Evolutionary conservation across 371 early-diverging fungal species (phyloP).

Genomic region (Zychaea mexicana): DNA sequence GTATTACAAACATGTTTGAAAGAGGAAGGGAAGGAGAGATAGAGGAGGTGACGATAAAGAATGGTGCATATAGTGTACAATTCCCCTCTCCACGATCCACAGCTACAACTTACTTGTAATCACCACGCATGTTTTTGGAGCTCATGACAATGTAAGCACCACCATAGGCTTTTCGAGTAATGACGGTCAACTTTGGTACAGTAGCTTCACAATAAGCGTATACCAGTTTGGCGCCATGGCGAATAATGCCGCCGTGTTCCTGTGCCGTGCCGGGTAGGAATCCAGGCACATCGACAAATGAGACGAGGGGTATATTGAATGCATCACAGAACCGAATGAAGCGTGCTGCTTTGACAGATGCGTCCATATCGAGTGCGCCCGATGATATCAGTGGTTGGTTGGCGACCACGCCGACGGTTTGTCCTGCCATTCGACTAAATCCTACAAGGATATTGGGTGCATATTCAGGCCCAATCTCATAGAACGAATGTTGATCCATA

Average conservation of each 20-base stretch:
- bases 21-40: no score
- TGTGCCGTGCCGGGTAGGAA: slow-evolving; percentile 95
- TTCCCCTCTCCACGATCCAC: not conserved
- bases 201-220: slow-evolving; percentile 98
- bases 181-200: slow-evolving; percentile 95
- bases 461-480: slow-evolving; percentile 91
- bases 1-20: no score
- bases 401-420: slow-evolving; percentile 91
- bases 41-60: no score
- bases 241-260: slow-evolving; percentile 96
- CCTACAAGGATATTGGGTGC: slow-evolving; percentile 95
- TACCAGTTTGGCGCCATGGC: slow-evolving; percentile 96
- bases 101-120: slow-evolving; percentile 60
- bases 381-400: slow-evolving; percentile 96
- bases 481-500: slow-evolving; percentile 86
- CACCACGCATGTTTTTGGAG: slow-evolving; percentile 94
- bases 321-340: slow-evolving; percentile 97
- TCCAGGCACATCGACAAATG: slow-evolving; percentile 98
- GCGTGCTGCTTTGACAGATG: slow-evolving; percentile 94
- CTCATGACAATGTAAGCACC: slow-evolving; percentile 99
- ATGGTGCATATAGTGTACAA: no score
- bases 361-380: slow-evolving; percentile 95
- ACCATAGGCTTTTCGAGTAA: slow-evolving; percentile 96
- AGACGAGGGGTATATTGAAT: slow-evolving; percentile 92
- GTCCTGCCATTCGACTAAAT: slow-evolving; percentile 87